Conservation (phyloP, 495 filamentous ascomycete genomes). For the Aspergillus cavernicola region DNA sequence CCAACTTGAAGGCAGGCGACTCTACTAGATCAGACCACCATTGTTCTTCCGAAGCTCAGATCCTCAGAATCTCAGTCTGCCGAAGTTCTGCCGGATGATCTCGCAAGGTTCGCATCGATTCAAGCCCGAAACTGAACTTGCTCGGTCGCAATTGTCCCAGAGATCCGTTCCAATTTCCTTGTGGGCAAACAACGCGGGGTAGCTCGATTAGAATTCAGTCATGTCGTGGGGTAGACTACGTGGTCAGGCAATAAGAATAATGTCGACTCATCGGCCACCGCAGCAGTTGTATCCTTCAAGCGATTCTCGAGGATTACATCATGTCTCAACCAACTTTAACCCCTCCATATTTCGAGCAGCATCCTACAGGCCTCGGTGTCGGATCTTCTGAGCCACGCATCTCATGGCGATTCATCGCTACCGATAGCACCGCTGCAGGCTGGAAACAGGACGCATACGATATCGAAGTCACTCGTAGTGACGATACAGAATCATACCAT, state of each 20-base stretch:
- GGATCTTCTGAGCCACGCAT: neutral
- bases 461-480: neutral
- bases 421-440: neutral
- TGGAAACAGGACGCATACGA: neutral
- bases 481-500: neutral
- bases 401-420: neutral
- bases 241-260: too few relatives aligned
- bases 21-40: neutral
- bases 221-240: too few relatives aligned
- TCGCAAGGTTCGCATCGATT: neutral
- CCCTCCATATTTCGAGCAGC: neutral
- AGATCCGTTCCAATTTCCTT: neutral
- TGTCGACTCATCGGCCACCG: too few relatives aligned
- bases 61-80: neutral
- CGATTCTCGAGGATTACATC: neutral
- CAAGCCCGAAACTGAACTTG: neutral
- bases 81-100: conserved; percentile 2
- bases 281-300: too few relatives aligned
- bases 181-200: neutral
- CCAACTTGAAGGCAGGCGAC: neutral
- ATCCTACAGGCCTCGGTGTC: neutral
- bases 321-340: neutral
- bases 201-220: too few relatives aligned
- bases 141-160: neutral
- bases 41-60: neutral